phyloP scores from a whole-genome alignment of 78 protist species.

The Dictyostelium brefeldianum region DNA sequence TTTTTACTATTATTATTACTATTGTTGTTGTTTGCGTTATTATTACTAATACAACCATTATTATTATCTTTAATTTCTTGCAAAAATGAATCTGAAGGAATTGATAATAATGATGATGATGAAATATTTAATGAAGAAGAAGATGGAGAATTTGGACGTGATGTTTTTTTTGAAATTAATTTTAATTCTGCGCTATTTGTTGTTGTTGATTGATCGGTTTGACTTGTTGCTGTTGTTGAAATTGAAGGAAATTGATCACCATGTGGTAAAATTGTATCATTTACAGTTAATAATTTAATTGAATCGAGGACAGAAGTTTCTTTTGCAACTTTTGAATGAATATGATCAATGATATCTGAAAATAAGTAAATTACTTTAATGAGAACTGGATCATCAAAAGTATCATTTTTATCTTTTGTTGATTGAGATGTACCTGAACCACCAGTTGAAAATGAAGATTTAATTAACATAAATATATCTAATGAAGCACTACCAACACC shows the following conservation, averaged over 20 bases:
- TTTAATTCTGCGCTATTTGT: too few species aligned
- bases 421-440: neutral
- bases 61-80: neutral
- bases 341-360: neutral
- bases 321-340: neutral
- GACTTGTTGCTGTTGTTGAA: neutral
- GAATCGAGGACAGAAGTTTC: neutral
- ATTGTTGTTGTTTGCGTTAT: neutral
- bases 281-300: neutral
- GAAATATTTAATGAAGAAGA: neutral
- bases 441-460: neutral
- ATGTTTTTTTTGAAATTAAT: too few species aligned
- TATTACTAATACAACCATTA: constrained; percentile 12
- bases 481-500: constrained; percentile 17
- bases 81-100: constrained; percentile 6
- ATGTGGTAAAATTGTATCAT: neutral
- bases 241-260: neutral
- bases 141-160: neutral
- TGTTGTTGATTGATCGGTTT: too few species aligned
- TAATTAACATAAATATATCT: neutral
- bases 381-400: neutral
- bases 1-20: too few species aligned
- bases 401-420: neutral
- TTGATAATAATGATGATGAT: neutral
- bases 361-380: constrained; percentile 27